A percentile compares a stretch with the other conserved stretches of the same genome.
phyloP scores from a whole-genome alignment of 2,329 filamentous ascomycete species.

The Parastagonospora nodorum region DNA sequence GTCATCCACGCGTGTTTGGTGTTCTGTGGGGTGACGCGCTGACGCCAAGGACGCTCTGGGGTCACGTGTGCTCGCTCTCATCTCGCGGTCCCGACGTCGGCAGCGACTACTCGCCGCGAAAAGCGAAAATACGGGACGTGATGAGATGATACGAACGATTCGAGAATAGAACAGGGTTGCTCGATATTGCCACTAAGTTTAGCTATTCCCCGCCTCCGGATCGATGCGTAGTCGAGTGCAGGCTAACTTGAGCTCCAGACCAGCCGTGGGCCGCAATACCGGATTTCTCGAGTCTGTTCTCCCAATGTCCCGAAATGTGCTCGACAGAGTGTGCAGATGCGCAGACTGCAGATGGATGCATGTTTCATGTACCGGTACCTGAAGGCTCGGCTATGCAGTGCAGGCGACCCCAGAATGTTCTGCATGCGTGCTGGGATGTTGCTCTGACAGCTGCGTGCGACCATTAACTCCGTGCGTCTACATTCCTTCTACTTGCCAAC shows the following conservation, averaged over 20 bases:
- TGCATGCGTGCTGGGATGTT: conserved; percentile 9
- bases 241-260: too few relatives aligned
- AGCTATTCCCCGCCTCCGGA: too few relatives aligned
- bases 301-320: too few relatives aligned
- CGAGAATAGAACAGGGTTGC: too few relatives aligned
- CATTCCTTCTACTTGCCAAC: conserved; percentile 17
- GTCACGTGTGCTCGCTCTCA: neutral
- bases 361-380: conserved; percentile 3
- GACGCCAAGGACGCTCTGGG: neutral
- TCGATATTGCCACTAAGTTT: too few relatives aligned
- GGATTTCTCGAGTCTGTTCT: too few relatives aligned
- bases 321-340: neutral
- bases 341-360: neutral
- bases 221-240: too few relatives aligned
- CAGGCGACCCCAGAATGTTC: neutral
- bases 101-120: too few relatives aligned
- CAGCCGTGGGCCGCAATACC: too few relatives aligned
- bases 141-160: too few relatives aligned
- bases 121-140: too few relatives aligned
- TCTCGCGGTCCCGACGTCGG: neutral
- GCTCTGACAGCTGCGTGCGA: conserved; percentile 2
- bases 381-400: neutral
- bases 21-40: neutral
- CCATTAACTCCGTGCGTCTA: conserved; percentile 11
- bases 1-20: neutral